A percentile compares a stretch with the other conserved stretches of the same genome.
phyloP scores from a whole-genome alignment of 148 eudicot species.

The Hydrangea macrophylla region DNA sequence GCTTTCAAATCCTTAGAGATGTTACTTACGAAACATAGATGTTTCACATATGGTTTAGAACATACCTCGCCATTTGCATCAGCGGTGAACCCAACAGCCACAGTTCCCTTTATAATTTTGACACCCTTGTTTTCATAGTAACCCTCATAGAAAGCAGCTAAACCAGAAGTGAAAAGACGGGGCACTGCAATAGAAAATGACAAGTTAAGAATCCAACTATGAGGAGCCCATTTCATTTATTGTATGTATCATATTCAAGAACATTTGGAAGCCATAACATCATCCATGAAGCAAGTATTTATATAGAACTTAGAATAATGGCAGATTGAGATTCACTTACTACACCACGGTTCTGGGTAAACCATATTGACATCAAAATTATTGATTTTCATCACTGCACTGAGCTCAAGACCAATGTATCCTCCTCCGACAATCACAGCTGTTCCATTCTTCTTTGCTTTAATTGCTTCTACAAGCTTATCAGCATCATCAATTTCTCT shows the following conservation, averaged over 20 bases:
- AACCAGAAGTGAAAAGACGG: slow-evolving; percentile 84
- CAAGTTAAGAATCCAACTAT: neutral
- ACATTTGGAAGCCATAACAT: neutral
- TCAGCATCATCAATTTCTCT: slow-evolving; percentile 97
- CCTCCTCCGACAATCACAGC: slow-evolving; percentile 96
- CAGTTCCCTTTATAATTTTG: slow-evolving; percentile 84
- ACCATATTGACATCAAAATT: slow-evolving; percentile 90
- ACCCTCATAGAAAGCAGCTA: slow-evolving; percentile 93
- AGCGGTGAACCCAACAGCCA: slow-evolving; percentile 75
- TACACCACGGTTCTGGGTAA: slow-evolving; percentile 99
- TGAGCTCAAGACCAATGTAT: slow-evolving; percentile 95
- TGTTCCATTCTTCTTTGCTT: slow-evolving; percentile 79
- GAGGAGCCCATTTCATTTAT: neutral
- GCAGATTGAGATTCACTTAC: slow-evolving; percentile 49
- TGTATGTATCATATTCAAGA: neutral
- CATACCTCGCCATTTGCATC: slow-evolving; percentile 73
- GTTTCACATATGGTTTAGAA: neutral
- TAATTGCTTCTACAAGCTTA: slow-evolving; percentile 74
- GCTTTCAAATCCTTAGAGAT: neutral
- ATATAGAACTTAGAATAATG: neutral
- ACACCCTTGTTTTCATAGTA: slow-evolving; percentile 77
- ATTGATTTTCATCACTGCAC: slow-evolving; percentile 75
- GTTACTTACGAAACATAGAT: neutral
- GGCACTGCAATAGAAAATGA: slow-evolving; percentile 72
- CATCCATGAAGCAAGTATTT: neutral